Base-by-base conservation (phyloP, 768 basidiomycete genomes). In the Podaxis sp. region DNA sequence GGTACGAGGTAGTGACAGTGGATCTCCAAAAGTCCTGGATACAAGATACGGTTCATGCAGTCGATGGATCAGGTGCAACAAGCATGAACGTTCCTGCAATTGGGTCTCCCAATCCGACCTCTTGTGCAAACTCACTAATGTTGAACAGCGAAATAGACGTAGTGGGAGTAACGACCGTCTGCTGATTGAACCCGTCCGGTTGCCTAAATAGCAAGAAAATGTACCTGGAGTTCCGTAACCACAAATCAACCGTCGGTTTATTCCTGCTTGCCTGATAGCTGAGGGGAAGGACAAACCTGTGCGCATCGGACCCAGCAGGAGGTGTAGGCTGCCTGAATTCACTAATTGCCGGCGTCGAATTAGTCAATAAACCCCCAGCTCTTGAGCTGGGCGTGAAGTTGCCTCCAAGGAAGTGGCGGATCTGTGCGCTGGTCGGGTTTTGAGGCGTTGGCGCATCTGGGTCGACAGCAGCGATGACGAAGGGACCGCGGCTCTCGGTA, bases 371-470 rank as follows among this genome's bases (percentile, higher is more conserved):
- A 12, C 54, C 54, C 4, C 17, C 8, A 1, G 64, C 38, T 1
- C 36, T 44, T 13, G n/a, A 44, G 0, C 26, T 2, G n/a, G 53
- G 24, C 22, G 65, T 28, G 66, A 77, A 81, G 63, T 78, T 73
- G 0, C 77, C 75, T 3, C 78, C 79, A 0, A 82, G 71, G 72
- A 80, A 81, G 63, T 82, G 81, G 4, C 80, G 74, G 50, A 81
- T 77, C 60, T 81, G 78, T 0, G 79, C 71, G 11, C 11, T 54
- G 2, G 75, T 78, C 4, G 78, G 79, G 6, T 58, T 68, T 61
- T 79, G 76, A 0, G 81, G 81, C 8, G 79, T 80, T 15, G 81
- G 81, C 12, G 78, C 80, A 66, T 83, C 81, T 2, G 79, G 81
- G 56, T 82, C 81, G 1, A 82, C 76, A 4, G 74, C 65, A 2